Percentiles rank a stretch among this genome's conserved stretches.
Conservation (phyloP, 805 yeast species). For the Tanozyma kutaoensis region DNA sequence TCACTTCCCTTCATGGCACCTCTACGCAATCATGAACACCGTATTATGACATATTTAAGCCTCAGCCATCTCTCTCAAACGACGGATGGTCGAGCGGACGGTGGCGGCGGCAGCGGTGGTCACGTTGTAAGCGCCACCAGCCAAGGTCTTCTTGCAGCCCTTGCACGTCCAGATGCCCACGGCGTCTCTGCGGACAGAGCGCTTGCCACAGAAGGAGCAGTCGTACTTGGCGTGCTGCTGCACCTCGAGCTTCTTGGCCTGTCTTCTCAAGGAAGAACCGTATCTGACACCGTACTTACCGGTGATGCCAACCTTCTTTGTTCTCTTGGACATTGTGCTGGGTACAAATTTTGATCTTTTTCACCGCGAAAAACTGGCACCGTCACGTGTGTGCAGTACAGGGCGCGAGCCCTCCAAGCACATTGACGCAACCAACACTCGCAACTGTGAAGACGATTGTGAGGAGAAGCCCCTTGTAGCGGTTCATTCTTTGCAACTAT, state of each 20-base stretch:
- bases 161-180: slow-evolving; percentile 98
- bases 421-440: too few relatives aligned
- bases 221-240: slow-evolving; percentile 98
- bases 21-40: too few relatives aligned
- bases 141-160: slow-evolving; percentile 91
- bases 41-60: too few relatives aligned
- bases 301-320: slow-evolving; percentile 99
- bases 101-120: slow-evolving; percentile 99
- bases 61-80: slow-evolving; percentile 99
- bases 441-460: not conserved
- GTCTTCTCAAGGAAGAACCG: slow-evolving; percentile 99
- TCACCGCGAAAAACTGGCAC: not conserved
- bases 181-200: slow-evolving; percentile 93
- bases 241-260: slow-evolving; percentile 97
- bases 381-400: not conserved
- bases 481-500: not conserved
- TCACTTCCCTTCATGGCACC: too few relatives aligned
- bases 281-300: slow-evolving; percentile 99
- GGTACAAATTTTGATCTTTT: not conserved
- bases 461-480: not conserved
- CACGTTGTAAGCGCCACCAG: slow-evolving; percentile 99
- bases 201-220: slow-evolving; percentile 99
- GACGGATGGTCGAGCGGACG: slow-evolving; percentile 99
- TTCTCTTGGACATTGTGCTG: slow-evolving; percentile 78
- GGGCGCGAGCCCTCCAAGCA: not conserved